Evolutionary conservation across 2,329 filamentous ascomycete species (phyloP).

Genomic region (Aaosphaeria arxii): DNA sequence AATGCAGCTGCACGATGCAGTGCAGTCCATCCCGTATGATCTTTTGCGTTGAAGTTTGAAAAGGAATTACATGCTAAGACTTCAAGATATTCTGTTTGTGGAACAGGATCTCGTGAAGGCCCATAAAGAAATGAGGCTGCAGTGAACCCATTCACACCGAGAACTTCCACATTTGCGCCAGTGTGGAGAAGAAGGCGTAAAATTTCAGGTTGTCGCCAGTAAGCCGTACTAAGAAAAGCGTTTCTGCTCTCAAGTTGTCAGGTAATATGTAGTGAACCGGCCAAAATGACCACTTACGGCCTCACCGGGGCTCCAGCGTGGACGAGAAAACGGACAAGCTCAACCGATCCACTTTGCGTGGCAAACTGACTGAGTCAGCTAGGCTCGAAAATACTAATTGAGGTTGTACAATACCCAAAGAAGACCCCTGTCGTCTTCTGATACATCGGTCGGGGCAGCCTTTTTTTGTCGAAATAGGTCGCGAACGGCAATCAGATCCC

Average conservation of each 20-base stretch:
- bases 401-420: constrained; percentile 1
- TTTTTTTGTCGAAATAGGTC: constrained; percentile 1
- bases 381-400: not conserved
- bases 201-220: constrained; percentile 2
- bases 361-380: not conserved
- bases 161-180: constrained; percentile 2
- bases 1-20: constrained; percentile 6
- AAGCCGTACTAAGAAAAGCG: not conserved
- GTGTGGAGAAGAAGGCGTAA: constrained; percentile 1
- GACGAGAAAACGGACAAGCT: not conserved
- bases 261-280: not conserved
- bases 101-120: not conserved
- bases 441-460: constrained; percentile 4
- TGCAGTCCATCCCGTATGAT: constrained; percentile 3
- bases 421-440: not conserved
- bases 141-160: constrained; percentile 1
- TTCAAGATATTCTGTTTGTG: constrained; percentile 5
- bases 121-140: constrained; percentile 2
- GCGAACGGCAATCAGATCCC: constrained; percentile 3
- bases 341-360: not conserved
- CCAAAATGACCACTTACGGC: not conserved
- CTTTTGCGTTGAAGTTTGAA: constrained; percentile 5
- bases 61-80: constrained; percentile 6
- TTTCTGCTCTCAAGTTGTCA: not conserved
- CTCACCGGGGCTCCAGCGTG: not conserved